phyloP scores from a whole-genome alignment of 495 filamentous ascomycete species.

The Lasiosphaeria hispida region DNA sequence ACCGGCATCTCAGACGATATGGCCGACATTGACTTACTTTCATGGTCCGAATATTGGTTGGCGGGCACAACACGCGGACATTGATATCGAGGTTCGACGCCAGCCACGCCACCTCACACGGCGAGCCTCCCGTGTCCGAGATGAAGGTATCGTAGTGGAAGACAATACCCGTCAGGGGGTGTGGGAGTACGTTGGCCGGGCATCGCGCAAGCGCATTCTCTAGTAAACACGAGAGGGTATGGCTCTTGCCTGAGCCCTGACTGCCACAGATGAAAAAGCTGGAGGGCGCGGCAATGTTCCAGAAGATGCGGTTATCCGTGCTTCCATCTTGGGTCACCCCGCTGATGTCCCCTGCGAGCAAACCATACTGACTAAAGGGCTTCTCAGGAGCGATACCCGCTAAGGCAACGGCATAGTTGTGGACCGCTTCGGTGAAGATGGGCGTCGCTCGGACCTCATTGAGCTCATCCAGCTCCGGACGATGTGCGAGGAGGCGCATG shows the following conservation, averaged over 20 bases:
- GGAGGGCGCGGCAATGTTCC: constrained; percentile 66
- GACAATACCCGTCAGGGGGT: constrained; percentile 61
- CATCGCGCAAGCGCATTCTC: constrained; percentile 58
- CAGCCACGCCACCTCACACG: constrained; percentile 69
- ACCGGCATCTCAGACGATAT: neutral
- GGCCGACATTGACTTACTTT: constrained; percentile 24
- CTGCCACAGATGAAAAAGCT: constrained; percentile 74
- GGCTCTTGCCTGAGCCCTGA: constrained; percentile 75
- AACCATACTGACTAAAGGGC: constrained; percentile 41
- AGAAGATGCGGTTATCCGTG: constrained; percentile 54
- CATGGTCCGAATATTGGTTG: constrained; percentile 55
- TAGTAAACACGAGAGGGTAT: constrained; percentile 68
- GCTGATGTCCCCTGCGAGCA: constrained; percentile 36
- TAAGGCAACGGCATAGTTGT: constrained; percentile 24
- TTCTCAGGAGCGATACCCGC: neutral
- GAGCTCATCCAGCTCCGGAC: constrained; percentile 25
- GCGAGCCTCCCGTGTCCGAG: constrained; percentile 48
- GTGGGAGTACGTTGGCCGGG: constrained; percentile 35
- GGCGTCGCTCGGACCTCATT: constrained; percentile 37
- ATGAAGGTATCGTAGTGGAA: constrained; percentile 69
- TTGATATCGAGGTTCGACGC: constrained; percentile 51
- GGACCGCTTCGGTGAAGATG: constrained; percentile 38
- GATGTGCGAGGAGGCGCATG: constrained; percentile 20
- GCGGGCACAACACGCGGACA: constrained; percentile 62
- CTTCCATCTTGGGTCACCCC: constrained; percentile 2